phyloP scores from a whole-genome alignment of 352 stramenopile genomes.

The Pythium utonaiense region DNA sequence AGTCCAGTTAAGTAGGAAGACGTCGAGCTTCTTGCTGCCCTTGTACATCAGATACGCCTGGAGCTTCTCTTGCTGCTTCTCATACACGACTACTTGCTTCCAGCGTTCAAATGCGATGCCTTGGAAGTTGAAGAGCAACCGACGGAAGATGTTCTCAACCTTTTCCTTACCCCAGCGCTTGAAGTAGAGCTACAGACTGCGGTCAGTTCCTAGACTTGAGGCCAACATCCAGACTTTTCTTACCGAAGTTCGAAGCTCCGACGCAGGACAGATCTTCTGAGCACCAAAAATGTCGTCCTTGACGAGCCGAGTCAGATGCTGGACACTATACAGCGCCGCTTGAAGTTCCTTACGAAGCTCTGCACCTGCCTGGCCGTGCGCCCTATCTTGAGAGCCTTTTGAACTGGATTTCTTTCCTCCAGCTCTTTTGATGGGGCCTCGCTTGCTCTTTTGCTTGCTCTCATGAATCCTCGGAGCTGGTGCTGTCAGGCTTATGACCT shows the following conservation, averaged over 20 bases:
- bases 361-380: neutral
- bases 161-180: conserved; percentile 79
- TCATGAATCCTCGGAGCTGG: neutral
- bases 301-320: conserved; percentile 63
- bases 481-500: neutral
- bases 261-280: conserved; percentile 64
- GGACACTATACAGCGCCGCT: conserved; percentile 50
- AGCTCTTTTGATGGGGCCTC: neutral
- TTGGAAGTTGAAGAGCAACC: conserved; percentile 64
- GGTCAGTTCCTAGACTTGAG: neutral
- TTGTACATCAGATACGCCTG: conserved; percentile 76
- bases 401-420: conserved; percentile 9
- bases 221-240: neutral
- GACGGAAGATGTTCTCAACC: conserved; percentile 69
- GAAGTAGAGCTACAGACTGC: conserved; percentile 49
- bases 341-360: conserved; percentile 53
- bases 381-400: neutral
- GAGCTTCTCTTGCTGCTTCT: conserved; percentile 75
- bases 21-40: conserved; percentile 70
- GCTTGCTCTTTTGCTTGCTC: neutral
- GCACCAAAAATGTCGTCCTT: conserved; percentile 70
- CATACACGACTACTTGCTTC: conserved; percentile 39
- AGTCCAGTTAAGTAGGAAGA: conserved; percentile 65
- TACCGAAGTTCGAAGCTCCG: conserved; percentile 55
- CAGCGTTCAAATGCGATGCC: conserved; percentile 61